Evolutionary conservation across 352 stramenopile species (phyloP).

Genomic region (Globisporangium carolinianum): DNA sequence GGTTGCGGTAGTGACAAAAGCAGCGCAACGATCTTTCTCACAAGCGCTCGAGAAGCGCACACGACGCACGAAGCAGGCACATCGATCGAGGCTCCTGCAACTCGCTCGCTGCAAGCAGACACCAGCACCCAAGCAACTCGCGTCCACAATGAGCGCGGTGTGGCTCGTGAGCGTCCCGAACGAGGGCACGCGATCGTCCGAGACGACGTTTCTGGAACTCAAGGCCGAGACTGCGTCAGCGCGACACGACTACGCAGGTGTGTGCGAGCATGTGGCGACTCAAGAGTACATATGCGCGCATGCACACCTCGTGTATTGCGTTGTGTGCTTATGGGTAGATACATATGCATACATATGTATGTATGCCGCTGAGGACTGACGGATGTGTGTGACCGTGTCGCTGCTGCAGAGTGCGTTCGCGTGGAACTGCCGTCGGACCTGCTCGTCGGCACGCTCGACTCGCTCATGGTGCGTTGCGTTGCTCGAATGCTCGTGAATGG

Average conservation of each 20-base stretch:
- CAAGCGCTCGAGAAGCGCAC: neutral
- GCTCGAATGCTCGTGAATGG: neutral
- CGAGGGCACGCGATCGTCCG: slow-evolving; percentile 69
- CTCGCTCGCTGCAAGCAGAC: neutral
- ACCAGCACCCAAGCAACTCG: too few relatives aligned
- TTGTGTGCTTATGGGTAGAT: too few relatives aligned
- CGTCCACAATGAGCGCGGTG: slow-evolving; percentile 23
- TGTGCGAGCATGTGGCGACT: too few relatives aligned
- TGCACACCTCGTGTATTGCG: too few relatives aligned
- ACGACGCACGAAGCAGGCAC: neutral
- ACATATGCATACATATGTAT: neutral
- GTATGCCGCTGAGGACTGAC: neutral
- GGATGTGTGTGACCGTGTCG: neutral
- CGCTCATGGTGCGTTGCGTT: slow-evolving; percentile 83
- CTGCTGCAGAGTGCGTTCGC: slow-evolving; percentile 52
- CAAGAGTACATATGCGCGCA: too few relatives aligned
- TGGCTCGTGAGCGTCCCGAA: slow-evolving; percentile 85
- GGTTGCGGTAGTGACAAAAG: neutral
- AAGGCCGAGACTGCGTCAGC: slow-evolving; percentile 80
- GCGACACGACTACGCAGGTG: slow-evolving; percentile 63
- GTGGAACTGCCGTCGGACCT: slow-evolving; percentile 91
- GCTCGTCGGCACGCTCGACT: slow-evolving; percentile 96
- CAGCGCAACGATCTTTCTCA: neutral
- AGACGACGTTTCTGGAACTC: slow-evolving; percentile 81
- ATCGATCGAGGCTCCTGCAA: neutral